Evolutionary conservation across 306 rosid genomes (phyloP).

Genomic region (Potentilla sterilis): DNA sequence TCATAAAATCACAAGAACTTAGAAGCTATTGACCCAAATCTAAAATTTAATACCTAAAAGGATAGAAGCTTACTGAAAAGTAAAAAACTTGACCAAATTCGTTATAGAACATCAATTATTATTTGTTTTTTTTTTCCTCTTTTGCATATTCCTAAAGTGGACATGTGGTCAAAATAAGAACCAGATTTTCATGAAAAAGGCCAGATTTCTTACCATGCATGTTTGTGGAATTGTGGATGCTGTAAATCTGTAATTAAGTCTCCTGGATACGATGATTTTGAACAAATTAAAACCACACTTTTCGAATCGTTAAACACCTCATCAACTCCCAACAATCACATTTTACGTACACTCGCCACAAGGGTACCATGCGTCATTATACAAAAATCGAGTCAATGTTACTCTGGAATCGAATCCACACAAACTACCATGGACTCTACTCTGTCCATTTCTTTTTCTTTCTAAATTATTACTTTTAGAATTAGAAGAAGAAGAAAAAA

Average conservation of each 20-base stretch:
- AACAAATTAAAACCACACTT: background rate
- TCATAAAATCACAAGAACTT: too few species aligned
- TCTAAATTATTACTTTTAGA: background rate
- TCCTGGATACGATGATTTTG: background rate
- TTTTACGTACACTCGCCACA: background rate
- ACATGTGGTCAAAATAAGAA: background rate
- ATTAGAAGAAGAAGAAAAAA: too few species aligned
- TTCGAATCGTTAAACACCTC: background rate
- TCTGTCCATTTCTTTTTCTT: too few species aligned
- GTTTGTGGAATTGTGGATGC: background rate
- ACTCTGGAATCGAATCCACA: background rate
- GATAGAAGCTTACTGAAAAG: too few species aligned
- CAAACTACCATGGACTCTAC: slow-evolving; percentile 1
- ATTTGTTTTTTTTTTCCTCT: too few species aligned
- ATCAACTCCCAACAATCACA: background rate
- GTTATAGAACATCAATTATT: too few species aligned
- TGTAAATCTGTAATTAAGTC: background rate
- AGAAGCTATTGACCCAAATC: too few species aligned
- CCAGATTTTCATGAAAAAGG: background rate
- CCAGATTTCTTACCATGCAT: background rate
- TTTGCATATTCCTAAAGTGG: too few species aligned
- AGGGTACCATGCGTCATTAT: background rate
- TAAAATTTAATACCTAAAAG: too few species aligned
- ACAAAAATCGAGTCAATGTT: background rate
- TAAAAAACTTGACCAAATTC: too few species aligned